These are phyloP conservation scores for Amaranthus palmeri DNA, from an alignment of 148 eudicot species.

Conservation along the genomic window DNA sequence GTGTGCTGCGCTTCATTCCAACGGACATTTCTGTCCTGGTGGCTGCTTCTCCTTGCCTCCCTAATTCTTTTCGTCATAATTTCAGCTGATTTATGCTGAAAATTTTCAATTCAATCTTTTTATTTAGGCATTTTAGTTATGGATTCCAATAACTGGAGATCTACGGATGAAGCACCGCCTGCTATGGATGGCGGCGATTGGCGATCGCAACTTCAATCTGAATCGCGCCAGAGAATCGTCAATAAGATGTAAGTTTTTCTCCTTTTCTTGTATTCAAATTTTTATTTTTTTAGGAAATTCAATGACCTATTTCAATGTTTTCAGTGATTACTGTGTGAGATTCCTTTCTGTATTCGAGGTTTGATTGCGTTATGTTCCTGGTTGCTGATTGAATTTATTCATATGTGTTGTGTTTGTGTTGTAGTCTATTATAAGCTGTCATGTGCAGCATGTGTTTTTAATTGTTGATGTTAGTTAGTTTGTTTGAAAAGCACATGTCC, in stretches of 20 bases:
- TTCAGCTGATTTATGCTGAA: too few species aligned
- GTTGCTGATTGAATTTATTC: neutral
- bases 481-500: too few species aligned
- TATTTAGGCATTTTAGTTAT: neutral
- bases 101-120: too few species aligned
- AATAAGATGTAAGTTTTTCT: constrained; percentile 45
- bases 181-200: constrained; percentile 48
- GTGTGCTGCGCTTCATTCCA: too few species aligned
- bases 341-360: neutral
- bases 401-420: neutral
- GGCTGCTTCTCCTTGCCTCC: too few species aligned
- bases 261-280: neutral
- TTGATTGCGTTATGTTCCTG: neutral
- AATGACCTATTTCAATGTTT: neutral
- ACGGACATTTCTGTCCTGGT: too few species aligned
- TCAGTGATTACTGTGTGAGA: neutral
- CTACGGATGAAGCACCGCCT: constrained; percentile 31
- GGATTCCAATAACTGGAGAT: constrained; percentile 38
- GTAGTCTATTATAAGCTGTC: too few species aligned
- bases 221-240: constrained; percentile 43
- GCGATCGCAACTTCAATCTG: constrained; percentile 45
- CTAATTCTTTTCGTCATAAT: too few species aligned
- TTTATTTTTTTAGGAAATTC: neutral
- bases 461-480: neutral
- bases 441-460: too few species aligned